These are phyloP conservation scores for Marasmius tenuissimus DNA, from an alignment of 1,284 basidiomycete species.

Conservation along the genomic window DNA sequence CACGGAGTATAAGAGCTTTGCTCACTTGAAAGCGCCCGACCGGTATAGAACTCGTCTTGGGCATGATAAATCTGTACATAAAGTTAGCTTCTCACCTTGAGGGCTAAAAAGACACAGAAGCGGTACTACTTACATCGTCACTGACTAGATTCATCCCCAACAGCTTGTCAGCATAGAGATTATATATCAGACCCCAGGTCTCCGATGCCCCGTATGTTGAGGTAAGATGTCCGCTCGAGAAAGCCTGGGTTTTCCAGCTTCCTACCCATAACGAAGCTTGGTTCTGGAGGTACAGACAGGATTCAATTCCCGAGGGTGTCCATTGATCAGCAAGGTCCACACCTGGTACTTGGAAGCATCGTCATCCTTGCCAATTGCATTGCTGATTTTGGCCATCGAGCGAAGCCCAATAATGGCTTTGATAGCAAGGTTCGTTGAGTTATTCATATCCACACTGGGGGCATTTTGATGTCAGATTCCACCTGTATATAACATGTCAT, in stretches of 20 bases:
- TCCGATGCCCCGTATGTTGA: constrained; percentile 22
- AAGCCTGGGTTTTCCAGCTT: constrained; percentile 24
- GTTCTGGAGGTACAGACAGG: constrained; percentile 13
- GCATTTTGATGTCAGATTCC: too few relatives aligned
- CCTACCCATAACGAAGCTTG: constrained; percentile 18
- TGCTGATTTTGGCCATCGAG: constrained; percentile 20
- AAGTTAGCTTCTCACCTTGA: neutral
- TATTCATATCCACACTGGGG: constrained; percentile 2
- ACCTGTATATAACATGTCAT: too few relatives aligned
- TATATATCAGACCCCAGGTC: constrained; percentile 43
- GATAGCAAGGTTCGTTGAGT: constrained; percentile 18
- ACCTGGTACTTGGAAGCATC: constrained; percentile 16
- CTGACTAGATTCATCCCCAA: constrained; percentile 28
- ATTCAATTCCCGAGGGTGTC: neutral
- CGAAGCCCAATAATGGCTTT: constrained; percentile 23
- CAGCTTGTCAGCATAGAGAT: constrained; percentile 45
- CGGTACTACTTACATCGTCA: constrained; percentile 18
- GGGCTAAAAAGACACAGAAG: neutral
- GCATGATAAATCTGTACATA: constrained; percentile 15
- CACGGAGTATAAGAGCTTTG: neutral
- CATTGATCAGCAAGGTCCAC: constrained; percentile 3
- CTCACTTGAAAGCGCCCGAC: constrained; percentile 13
- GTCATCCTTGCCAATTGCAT: constrained; percentile 11
- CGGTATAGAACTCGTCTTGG: constrained; percentile 22
- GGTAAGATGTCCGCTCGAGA: constrained; percentile 20